Base-by-base conservation (phyloP, 257 asterid genomes). In the Vinca minor region DNA sequence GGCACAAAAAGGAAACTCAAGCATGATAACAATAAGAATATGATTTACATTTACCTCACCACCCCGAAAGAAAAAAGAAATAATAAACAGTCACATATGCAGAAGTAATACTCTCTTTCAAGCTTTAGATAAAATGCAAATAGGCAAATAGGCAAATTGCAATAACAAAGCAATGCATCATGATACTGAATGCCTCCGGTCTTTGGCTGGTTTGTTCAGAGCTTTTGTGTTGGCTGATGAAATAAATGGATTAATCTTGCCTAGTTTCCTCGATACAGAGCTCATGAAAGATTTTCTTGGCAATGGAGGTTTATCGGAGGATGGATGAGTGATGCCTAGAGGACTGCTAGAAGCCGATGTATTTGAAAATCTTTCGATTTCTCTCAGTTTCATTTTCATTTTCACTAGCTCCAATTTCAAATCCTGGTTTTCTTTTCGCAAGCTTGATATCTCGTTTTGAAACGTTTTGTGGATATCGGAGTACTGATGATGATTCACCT, bases 181-280 rank as follows among this genome's bases (percentile, higher is more conserved):
- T 42, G 95, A 90, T 67, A 90, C 73, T 7, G 93, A 90, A 74
- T 87, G 90, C 46, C 95, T 66, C 77, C 97, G 66, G 52, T 82
- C 88, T 73, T 73, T 85, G n/a, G 63, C 38, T 4, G 95, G 86
- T 32, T 76, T 83, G 59, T 76, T 85, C 48, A 82, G 74, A 18
- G 64, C 81, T 72, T 74, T 84, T 5, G 81, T 18, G 35, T 69
- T 74, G 41, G 64, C n/a, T n/a, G n/a, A 53, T 79, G 65, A n/a
- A 3, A 81, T 70, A 34, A 90, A 76, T 72, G 76, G 71, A 58
- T 73, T 73, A 46, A 77, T 76, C 46, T 62, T 80, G 2, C 95
- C 88, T 2, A 90, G 76, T 38, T 69, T 87, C 74, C 73, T 85
- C 0, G 86, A 81, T 17, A 87, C 84, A 0, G 95, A 78, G 76